Evolutionary conservation across 805 yeast genomes (phyloP).

Genomic region (Metschnikowia kofuensis): DNA sequence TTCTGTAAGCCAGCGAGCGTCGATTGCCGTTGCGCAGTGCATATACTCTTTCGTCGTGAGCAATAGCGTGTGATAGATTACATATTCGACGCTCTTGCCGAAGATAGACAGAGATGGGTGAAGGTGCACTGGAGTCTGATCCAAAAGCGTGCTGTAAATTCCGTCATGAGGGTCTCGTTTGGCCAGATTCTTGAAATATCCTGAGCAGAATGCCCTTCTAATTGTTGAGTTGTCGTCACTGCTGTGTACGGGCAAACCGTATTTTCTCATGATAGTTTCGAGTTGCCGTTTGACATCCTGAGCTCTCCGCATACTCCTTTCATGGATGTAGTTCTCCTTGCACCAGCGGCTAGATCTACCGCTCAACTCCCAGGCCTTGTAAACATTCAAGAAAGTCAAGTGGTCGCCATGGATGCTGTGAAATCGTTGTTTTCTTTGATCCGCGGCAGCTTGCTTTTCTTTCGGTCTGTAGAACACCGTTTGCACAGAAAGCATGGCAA

Average conservation of each 20-base stretch:
- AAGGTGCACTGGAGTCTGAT: slow-evolving; percentile 69
- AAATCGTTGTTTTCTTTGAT: slow-evolving; percentile 69
- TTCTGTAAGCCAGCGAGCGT: slow-evolving; percentile 75
- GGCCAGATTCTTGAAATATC: slow-evolving; percentile 65
- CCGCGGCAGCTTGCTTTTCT: slow-evolving; percentile 72
- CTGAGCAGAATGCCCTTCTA: slow-evolving; percentile 62
- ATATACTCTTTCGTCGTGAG: slow-evolving; percentile 86
- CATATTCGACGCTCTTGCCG: slow-evolving; percentile 66
- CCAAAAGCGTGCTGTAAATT: slow-evolving; percentile 56
- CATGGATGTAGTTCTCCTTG: slow-evolving; percentile 74
- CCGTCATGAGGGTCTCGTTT: slow-evolving; percentile 59
- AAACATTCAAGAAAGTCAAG: slow-evolving; percentile 76
- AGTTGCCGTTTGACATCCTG: slow-evolving; percentile 79
- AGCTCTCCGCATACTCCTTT: slow-evolving; percentile 71
- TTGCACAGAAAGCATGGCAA: slow-evolving; percentile 90
- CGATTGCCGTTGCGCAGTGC: slow-evolving; percentile 83
- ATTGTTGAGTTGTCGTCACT: slow-evolving; percentile 57
- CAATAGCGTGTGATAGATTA: slow-evolving; percentile 76
- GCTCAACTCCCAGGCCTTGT: slow-evolving; percentile 63
- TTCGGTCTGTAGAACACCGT: slow-evolving; percentile 79
- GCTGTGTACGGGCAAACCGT: slow-evolving; percentile 42
- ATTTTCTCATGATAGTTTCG: slow-evolving; percentile 49
- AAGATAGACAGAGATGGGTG: slow-evolving; percentile 85
- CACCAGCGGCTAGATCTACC: slow-evolving; percentile 73
- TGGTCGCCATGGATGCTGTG: slow-evolving; percentile 82